Base-by-base conservation (phyloP, 768 basidiomycete genomes). In the Collybia mongolica region DNA sequence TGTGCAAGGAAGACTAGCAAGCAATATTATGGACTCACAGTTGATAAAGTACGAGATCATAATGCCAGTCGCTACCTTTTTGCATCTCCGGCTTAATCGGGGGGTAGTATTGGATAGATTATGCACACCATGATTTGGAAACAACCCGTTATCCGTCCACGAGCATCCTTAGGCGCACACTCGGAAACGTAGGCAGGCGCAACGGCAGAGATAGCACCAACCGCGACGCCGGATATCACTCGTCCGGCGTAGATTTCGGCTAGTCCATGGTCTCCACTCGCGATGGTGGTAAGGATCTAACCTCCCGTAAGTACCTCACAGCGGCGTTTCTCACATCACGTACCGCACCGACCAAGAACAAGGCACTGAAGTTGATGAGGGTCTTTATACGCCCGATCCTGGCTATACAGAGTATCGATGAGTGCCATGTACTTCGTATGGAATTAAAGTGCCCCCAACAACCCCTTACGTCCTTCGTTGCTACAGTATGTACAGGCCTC, bases 111-210 rank as follows among this genome's bases (percentile, higher is more conserved):
- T 3, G 5, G 32, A 6, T 12, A 12, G 7, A 32, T 6, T 12
- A 32, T 3, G 11, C 32, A 6, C 23, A 80, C 90, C 81, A 91
- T 86, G 64, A 94, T 82, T 63, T 94, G 92, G 76, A 93, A 93
- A 23, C 88, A 60, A 22, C 91, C 91, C 0, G 89, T 93, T 56
- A 93, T 88, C 36, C 89, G 79, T 6, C 92, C 92, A 52, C 93
- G 85, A 2, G 92, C 88, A 18, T 90, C 77, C 61, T 93, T 94
- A 5, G 93, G 93, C 1, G 86, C 77, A 65, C 91, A 92, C 66
- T 95, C 93, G 11, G 88, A 86, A 19, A 94, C 91, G 60, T 82
- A 96, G 0, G 90, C 83, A 5, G 92, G 93, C 0, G 90, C 82
- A 6, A 93, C 86, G 20, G 86, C 82, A 7, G 75, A 90, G 58